Percentiles rank a stretch among this genome's conserved stretches.
These are phyloP conservation scores for Talaromyces sp. DNA, from an alignment of 2,329 filamentous ascomycete species.

Conservation along the genomic window DNA sequence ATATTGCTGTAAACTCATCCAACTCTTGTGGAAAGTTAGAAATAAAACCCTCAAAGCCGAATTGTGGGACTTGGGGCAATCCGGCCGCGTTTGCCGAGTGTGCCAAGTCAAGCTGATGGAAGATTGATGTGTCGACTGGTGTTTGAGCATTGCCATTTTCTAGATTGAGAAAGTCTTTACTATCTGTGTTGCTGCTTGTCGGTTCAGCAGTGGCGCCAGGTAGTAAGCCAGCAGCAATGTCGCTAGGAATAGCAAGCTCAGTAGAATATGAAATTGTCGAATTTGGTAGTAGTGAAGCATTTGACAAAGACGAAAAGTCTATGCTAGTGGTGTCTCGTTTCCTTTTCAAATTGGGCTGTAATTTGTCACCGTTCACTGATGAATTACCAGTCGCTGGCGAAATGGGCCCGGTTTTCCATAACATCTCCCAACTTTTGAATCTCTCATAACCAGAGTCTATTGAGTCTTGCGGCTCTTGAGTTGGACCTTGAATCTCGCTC, in stretches of 20 bases:
- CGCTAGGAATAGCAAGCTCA: neutral
- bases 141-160: constrained; percentile 6
- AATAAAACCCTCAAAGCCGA: constrained; percentile 40
- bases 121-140: neutral
- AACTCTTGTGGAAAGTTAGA: constrained; percentile 41
- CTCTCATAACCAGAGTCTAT: constrained; percentile 51
- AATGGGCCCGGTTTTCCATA: constrained; percentile 44
- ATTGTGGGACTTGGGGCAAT: constrained; percentile 27
- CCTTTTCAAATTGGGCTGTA: neutral
- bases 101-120: constrained; percentile 25
- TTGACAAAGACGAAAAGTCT: neutral
- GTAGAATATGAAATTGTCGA: neutral
- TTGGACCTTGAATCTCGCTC: constrained; percentile 30
- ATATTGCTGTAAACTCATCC: constrained; percentile 40
- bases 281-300: neutral
- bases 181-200: constrained; percentile 9
- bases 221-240: constrained; percentile 17
- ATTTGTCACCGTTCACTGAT: constrained; percentile 13
- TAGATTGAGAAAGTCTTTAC: constrained; percentile 18
- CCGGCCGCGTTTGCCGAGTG: constrained; percentile 22
- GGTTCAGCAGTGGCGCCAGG: neutral
- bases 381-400: constrained; percentile 29
- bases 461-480: constrained; percentile 29
- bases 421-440: constrained; percentile 53
- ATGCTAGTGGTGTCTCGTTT: neutral